Base-by-base conservation (phyloP, 2,329 filamentous ascomycete species). In the Alternaria burnsii region DNA sequence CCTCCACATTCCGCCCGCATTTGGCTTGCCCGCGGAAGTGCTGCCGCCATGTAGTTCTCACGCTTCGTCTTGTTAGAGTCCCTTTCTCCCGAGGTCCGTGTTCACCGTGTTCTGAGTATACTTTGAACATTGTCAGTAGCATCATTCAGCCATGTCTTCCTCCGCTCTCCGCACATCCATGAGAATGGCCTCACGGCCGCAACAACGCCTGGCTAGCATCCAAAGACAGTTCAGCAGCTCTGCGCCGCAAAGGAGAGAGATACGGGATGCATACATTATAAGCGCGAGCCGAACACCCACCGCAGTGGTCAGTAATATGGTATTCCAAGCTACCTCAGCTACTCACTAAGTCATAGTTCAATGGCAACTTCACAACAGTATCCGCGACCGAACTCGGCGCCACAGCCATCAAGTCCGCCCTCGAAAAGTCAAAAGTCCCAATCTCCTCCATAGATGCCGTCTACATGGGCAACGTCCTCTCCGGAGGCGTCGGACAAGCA, bases 391-490 rank as follows among this genome's bases (percentile, higher is more conserved):
- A 91, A 74, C 90, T 99, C 47, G 95, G 92, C 68, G 93, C 94
- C 30, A 89, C 89, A 16, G 95, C 94, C 59, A 98, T 99, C 83
- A 95, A 94, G 80, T 91, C 93, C 47, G 95, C 95, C 28, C 81
- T 99, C 55, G 87, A 90, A 70, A 97, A 95, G 80, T 96, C 94
- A 53, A 89, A 88, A 66, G 86, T 98, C 7, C 94, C 95, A 2
- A 79, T 88, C 53, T 88, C 90, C 34, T 91, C 91, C 76, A 92
- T 98, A 73, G 91, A 90, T 65, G 91, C 97, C 80, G 93, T 98
- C 16, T 98, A 98, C 83, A 97, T 98, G 92, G 95, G 95, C 76
- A 97, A 97, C 74, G 95, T 98, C 10, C 86, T 98, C 41, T 90
- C 93, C 78, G 94, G 86, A 44, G 87, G 87, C 18, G 86, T 95